Conservation (phyloP, 2,329 filamentous ascomycete genomes). For the Gaeumannomyces sp. region DNA sequence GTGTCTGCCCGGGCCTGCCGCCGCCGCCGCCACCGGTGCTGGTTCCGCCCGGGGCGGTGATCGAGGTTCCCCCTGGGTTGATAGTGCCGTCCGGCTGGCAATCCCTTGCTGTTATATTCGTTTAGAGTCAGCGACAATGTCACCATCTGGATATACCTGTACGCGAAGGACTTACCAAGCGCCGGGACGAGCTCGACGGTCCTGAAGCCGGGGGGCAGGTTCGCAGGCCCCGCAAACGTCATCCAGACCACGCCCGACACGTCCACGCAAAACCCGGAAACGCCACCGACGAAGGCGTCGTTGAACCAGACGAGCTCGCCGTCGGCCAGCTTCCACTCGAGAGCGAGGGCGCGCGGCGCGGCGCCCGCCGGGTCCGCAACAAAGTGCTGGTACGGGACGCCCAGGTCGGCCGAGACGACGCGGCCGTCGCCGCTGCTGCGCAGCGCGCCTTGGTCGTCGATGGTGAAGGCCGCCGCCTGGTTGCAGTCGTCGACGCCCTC, state of each 20-base stretch:
- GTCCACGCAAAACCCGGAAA: constrained; percentile 22
- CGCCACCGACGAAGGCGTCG: constrained; percentile 18
- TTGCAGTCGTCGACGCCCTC: constrained; percentile 18
- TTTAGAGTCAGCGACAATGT: too few species aligned
- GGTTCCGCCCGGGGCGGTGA: too few species aligned
- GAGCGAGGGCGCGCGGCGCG: constrained; percentile 5
- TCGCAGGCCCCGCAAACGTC: constrained; percentile 14
- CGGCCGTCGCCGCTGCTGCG: constrained; percentile 12
- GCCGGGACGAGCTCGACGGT: constrained; percentile 15
- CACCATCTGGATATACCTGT: too few species aligned
- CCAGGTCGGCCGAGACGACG: constrained; percentile 16
- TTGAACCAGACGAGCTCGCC: constrained; percentile 23
- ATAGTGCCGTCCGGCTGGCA: too few species aligned
- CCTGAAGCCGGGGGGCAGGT: constrained; percentile 15
- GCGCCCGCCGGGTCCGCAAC: constrained; percentile 11
- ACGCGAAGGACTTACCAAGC: constrained; percentile 8
- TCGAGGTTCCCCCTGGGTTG: too few species aligned
- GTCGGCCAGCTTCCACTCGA: constrained; percentile 15
- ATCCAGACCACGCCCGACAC: constrained; percentile 17
- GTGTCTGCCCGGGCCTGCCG: too few species aligned
- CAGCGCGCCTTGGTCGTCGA: constrained; percentile 18
- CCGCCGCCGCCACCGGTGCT: too few species aligned
- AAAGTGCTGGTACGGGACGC: constrained; percentile 16
- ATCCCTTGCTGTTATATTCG: too few species aligned
- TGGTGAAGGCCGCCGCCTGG: constrained; percentile 18